Evolutionary conservation across 2,329 filamentous ascomycete species (phyloP).

Genomic region (Aspergillus clavatus): DNA sequence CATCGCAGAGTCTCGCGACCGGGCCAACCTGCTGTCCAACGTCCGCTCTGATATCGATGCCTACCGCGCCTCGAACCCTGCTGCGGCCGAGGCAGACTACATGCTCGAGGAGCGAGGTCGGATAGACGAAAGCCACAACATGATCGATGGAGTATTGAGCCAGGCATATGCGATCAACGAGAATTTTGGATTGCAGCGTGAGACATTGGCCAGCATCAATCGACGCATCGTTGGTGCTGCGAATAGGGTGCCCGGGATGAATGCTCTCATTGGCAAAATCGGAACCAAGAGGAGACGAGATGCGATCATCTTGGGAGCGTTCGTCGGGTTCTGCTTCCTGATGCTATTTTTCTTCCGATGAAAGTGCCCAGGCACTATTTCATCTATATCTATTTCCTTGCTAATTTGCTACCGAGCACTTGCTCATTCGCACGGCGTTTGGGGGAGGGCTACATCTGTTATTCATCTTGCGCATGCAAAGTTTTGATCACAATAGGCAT

Average conservation of each 20-base stretch:
- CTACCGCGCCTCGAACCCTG: conserved; percentile 77
- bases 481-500: not conserved
- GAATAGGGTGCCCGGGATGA: conserved; percentile 87
- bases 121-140: conserved; percentile 82
- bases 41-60: conserved; percentile 89
- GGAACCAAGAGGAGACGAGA: conserved; percentile 92
- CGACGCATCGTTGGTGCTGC: conserved; percentile 83
- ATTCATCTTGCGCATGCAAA: not conserved
- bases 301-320: conserved; percentile 84
- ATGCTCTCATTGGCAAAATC: conserved; percentile 85
- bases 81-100: conserved; percentile 84
- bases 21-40: conserved; percentile 83
- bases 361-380: too few relatives aligned
- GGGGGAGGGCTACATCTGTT: too few relatives aligned
- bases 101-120: conserved; percentile 86
- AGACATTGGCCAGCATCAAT: conserved; percentile 84
- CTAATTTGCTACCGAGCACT: too few relatives aligned
- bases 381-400: too few relatives aligned
- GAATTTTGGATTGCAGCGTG: conserved; percentile 78
- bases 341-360: conserved; percentile 75
- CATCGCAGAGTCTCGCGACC: conserved; percentile 73
- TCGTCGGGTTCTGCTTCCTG: conserved; percentile 89
- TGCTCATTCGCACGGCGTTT: not conserved
- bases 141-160: conserved; percentile 84
- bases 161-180: conserved; percentile 97